Base-by-base conservation (phyloP, 2,329 filamentous ascomycete genomes). In the Coleophoma cylindrospora region DNA sequence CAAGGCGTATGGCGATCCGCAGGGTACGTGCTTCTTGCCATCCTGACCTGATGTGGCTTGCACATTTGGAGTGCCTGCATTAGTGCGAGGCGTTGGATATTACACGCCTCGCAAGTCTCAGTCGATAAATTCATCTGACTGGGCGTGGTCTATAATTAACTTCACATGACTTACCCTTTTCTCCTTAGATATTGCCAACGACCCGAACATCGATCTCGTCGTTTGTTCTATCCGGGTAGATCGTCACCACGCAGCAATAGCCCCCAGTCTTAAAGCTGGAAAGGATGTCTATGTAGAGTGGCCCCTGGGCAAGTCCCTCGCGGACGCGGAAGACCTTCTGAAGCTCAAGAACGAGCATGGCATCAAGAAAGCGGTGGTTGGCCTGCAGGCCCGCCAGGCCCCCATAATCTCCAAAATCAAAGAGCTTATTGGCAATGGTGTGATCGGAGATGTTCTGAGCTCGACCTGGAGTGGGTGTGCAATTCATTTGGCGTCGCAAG, bases 381-480 rank as follows among this genome's bases (percentile, higher is more conserved):
- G 55, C 52, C n/a, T 8, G 50, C 53, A 70, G 61, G 77, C 75
- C 0, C 67, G 74, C 1, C 56, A 75, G 11, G 64, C 73, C 0
- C 77, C 79, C 0, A 56, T 72, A 0, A 61, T 74, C 2, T 52
- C 64, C 2, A 76, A 72, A 57, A 34, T 81, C 3, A 69, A 66
- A 21, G 64, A 72, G 12, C 37, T 81, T 1, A 46, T 84, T 7
- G 61, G 60, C 1, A 61, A 66, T 0, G 76, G 75, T 0, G 64
- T 61, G 3, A 71, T 84, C 32, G 80, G 81, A 0, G 74, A 71
- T 40, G 66, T 84, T 1, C 57, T 82, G 22, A 80, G 77, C 50
- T 55, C 50, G 37, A 57, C 49, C 7, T 59, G 53, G 53, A 45
- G 37, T 21, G 51, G 45, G 2, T 36, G 47, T 9, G 54, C 40